A percentile compares a stretch with the other conserved stretches of the same genome.
Evolutionary conservation across 441 rosid species (phyloP).

Genomic region (Flueggea neowawraea): DNA sequence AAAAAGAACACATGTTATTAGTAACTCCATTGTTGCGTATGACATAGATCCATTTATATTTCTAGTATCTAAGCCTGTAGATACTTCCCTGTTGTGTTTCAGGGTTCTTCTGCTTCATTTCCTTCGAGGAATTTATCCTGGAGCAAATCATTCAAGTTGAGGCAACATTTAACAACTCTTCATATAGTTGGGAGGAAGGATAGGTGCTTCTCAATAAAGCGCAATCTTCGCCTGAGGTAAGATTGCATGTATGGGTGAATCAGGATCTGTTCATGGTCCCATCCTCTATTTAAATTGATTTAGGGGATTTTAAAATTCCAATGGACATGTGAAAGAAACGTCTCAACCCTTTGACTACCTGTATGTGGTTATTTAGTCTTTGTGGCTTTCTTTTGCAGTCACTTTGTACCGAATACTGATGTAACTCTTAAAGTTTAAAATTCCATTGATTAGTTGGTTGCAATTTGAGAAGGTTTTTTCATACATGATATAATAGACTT

Average conservation of each 20-base stretch:
- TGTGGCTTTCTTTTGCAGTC: no score
- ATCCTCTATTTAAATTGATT: no score
- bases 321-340: no score
- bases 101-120: conserved; percentile 68
- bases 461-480: no score
- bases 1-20: no score
- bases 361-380: no score
- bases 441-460: no score
- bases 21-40: not conserved
- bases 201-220: conserved; percentile 38
- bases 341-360: no score
- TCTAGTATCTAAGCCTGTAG: conserved; percentile 4
- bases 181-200: conserved; percentile 49
- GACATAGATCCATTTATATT: not conserved
- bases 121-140: conserved; percentile 52
- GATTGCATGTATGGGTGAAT: conserved; percentile 1
- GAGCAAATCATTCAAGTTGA: conserved; percentile 49
- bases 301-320: no score
- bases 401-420: no score
- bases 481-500: no score
- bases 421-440: no score
- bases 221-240: conserved; percentile 50
- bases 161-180: conserved; percentile 37
- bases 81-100: conserved; percentile 13
- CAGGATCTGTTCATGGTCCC: not conserved